Evolutionary conservation across 495 filamentous ascomycete species (phyloP).

Genomic region (Daldinia loculata): DNA sequence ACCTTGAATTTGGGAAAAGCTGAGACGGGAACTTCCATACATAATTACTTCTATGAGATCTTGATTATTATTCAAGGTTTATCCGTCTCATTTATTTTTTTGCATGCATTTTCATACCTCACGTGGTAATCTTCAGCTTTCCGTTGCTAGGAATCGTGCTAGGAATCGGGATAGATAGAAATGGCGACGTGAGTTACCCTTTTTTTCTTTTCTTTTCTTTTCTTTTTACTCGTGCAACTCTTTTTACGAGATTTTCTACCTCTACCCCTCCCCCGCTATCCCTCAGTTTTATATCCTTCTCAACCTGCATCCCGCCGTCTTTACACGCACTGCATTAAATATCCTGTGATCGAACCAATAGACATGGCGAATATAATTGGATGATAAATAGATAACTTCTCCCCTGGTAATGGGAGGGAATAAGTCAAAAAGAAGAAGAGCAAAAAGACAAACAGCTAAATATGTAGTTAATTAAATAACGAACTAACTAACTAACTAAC

Average conservation of each 20-base stretch:
- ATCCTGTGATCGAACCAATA: not conserved
- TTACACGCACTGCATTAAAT: not conserved
- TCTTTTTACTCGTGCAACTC: conserved; percentile 26
- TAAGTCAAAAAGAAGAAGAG: not conserved
- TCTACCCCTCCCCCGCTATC: conserved; percentile 38
- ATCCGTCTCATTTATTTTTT: not conserved
- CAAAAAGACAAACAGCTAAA: not conserved
- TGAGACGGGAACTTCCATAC: not conserved
- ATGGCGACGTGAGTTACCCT: conserved; percentile 34
- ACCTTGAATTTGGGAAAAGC: not conserved
- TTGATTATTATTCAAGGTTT: conserved; percentile 1
- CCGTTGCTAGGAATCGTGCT: not conserved
- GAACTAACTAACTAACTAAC: conserved; percentile 1
- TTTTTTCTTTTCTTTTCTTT: conserved; percentile 5
- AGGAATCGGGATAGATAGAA: too few relatives aligned
- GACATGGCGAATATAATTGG: not conserved
- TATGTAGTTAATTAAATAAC: not conserved
- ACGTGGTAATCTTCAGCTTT: not conserved
- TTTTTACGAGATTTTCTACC: not conserved
- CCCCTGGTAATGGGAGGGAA: too few relatives aligned
- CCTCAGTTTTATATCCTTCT: not conserved
- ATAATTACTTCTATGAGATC: conserved; percentile 2
- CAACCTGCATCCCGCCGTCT: not conserved
- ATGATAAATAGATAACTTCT: not conserved
- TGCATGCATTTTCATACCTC: not conserved